phyloP scores from a whole-genome alignment of 345 rosid genomes.

The Aquilaria sinensis region DNA sequence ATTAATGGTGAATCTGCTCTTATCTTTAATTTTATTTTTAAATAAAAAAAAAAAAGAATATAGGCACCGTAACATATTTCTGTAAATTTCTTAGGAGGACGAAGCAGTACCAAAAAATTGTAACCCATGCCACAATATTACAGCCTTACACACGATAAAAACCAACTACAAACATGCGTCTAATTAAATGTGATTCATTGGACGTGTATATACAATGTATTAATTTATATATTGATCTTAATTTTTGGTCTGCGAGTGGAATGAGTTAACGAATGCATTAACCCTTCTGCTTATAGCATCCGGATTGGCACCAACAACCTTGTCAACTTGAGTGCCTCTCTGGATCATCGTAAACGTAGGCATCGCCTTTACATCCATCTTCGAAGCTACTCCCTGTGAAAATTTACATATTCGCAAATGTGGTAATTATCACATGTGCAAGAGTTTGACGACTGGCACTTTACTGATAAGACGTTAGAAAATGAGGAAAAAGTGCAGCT shows the following conservation, averaged over 20 bases:
- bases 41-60: no score
- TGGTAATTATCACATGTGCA: background rate
- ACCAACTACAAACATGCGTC: no score
- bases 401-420: background rate
- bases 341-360: constrained; percentile 38
- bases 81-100: no score
- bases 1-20: no score
- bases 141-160: no score
- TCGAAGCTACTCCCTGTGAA: constrained; percentile 23
- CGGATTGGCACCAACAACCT: constrained; percentile 46
- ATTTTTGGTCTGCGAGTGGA: background rate
- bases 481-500: background rate
- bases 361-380: constrained; percentile 47
- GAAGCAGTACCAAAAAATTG: no score
- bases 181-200: no score
- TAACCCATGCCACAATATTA: no score
- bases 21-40: no score
- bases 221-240: no score
- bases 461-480: background rate
- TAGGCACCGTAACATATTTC: no score
- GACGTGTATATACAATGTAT: no score
- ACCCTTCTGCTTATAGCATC: constrained; percentile 24
- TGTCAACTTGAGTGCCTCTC: constrained; percentile 26
- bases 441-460: rapidly evolving
- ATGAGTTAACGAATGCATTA: constrained; percentile 8